Evolutionary conservation across 805 yeast species (phyloP).

Genomic region (Candida piceae): DNA sequence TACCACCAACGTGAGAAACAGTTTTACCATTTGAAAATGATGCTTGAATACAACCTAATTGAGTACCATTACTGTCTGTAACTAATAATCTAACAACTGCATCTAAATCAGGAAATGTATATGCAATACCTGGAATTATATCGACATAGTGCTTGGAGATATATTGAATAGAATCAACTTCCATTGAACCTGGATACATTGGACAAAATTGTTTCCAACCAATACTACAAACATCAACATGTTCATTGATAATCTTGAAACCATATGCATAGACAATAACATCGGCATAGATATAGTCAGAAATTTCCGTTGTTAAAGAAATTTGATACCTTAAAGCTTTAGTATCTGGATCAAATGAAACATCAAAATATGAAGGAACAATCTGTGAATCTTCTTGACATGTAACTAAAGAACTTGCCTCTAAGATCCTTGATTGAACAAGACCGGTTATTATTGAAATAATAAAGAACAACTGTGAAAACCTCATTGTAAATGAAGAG

Average conservation of each 20-base stretch:
- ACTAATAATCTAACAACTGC: conserved; percentile 61
- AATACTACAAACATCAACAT: conserved; percentile 57
- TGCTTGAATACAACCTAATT: conserved; percentile 71
- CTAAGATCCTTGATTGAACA: conserved; percentile 31
- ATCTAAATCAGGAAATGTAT: conserved; percentile 80
- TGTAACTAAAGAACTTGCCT: conserved; percentile 76
- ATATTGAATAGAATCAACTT: conserved; percentile 66
- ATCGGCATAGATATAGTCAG: conserved; percentile 62
- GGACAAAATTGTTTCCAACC: conserved; percentile 91
- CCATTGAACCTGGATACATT: conserved; percentile 73
- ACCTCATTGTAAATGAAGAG: too few relatives aligned
- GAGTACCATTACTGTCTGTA: conserved; percentile 31
- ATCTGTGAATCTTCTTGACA: conserved; percentile 77
- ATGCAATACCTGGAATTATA: conserved; percentile 80
- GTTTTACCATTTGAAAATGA: conserved; percentile 73
- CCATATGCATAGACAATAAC: conserved; percentile 84
- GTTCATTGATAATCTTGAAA: conserved; percentile 54
- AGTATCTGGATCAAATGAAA: conserved; percentile 68
- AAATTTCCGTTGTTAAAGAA: conserved; percentile 62
- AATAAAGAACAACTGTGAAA: conserved; percentile 2
- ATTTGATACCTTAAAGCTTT: conserved; percentile 63
- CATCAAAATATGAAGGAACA: conserved; percentile 70
- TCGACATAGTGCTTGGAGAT: conserved; percentile 44
- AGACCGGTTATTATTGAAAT: conserved; percentile 8
- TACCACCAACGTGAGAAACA: conserved; percentile 72